These are phyloP conservation scores for Berberis thunbergii DNA, from an alignment of 164 flowering plant genomes.

Conservation along the genomic window DNA sequence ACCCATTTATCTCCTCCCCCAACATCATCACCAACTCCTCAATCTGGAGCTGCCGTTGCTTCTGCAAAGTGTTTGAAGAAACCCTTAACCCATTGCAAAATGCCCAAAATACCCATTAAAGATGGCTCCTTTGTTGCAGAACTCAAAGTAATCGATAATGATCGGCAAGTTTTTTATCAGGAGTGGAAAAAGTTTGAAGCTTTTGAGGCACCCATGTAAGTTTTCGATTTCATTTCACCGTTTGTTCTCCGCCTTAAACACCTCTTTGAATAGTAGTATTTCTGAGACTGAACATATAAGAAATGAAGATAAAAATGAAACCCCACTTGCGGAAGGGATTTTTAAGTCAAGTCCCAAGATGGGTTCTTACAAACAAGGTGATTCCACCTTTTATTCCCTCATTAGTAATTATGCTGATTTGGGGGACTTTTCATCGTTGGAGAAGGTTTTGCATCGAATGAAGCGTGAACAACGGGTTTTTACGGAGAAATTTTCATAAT, in stretches of 20 bases:
- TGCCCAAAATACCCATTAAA: slow-evolving; percentile 1
- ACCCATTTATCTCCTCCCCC: slow-evolving; percentile 1
- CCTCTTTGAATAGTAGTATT: background rate
- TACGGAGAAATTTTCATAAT: slow-evolving; percentile 46
- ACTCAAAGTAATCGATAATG: slow-evolving; percentile 10
- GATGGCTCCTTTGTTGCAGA: slow-evolving; percentile 4
- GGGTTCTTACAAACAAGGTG: slow-evolving; percentile 72
- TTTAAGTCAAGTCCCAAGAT: slow-evolving; percentile 28
- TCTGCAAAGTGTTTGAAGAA: background rate
- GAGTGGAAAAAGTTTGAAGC: slow-evolving; percentile 12
- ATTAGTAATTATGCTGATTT: slow-evolving; percentile 40
- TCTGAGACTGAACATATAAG: slow-evolving; percentile 4
- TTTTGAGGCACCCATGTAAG: slow-evolving; percentile 14
- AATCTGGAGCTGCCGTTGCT: background rate
- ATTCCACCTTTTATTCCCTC: slow-evolving; percentile 53
- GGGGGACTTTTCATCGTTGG: slow-evolving; percentile 49
- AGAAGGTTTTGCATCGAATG: slow-evolving; percentile 49
- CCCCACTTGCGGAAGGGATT: slow-evolving; percentile 22
- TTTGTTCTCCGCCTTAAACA: slow-evolving; percentile 1
- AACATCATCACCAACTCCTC: background rate
- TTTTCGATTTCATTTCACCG: background rate
- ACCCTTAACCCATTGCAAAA: background rate
- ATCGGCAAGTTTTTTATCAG: slow-evolving; percentile 4
- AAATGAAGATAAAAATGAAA: background rate
- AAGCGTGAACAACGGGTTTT: slow-evolving; percentile 45